These are phyloP conservation scores for Trichosporon inkin DNA, from an alignment of 1,284 basidiomycete genomes.

Conservation along the genomic window DNA sequence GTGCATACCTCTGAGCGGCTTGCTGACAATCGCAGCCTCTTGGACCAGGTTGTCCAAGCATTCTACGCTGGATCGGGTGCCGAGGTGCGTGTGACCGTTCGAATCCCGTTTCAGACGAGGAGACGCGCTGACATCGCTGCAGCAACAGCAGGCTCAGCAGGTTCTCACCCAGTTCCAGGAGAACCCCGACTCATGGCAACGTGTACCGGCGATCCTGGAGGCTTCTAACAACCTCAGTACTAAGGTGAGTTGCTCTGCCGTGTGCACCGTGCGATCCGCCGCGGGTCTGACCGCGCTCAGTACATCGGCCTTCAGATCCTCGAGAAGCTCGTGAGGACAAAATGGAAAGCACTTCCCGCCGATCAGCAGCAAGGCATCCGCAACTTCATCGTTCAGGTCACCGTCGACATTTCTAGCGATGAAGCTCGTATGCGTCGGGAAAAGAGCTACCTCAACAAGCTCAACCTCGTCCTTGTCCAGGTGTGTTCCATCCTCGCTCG, in stretches of 20 bases:
- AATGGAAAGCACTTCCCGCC: constrained; percentile 94
- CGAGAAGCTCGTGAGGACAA: constrained; percentile 86
- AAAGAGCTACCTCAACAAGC: constrained; percentile 94
- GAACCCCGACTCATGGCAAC: constrained; percentile 95
- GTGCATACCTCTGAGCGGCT: background rate
- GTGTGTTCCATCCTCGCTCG: constrained; percentile 52
- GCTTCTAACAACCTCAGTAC: constrained; percentile 79
- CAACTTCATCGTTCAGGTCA: constrained; percentile 93
- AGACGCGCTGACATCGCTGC: constrained; percentile 15
- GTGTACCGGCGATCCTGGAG: constrained; percentile 91
- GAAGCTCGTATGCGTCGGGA: constrained; percentile 81
- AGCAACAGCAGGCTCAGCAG: constrained; percentile 90
- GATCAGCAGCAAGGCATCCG: constrained; percentile 92
- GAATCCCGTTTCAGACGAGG: background rate
- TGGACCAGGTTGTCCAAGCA: constrained; percentile 80
- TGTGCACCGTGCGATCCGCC: background rate
- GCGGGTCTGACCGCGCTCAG: constrained; percentile 51
- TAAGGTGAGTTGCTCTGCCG: constrained; percentile 60
- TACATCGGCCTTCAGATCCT: constrained; percentile 92
- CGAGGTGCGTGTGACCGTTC: constrained; percentile 57
- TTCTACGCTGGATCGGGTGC: constrained; percentile 74
- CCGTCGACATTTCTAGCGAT: constrained; percentile 87
- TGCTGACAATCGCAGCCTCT: constrained; percentile 51
- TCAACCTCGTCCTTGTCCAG: constrained; percentile 93
- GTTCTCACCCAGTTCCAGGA: constrained; percentile 95